Conservation (phyloP, 805 yeast genomes). For the Kodamaea fukazawae region DNA sequence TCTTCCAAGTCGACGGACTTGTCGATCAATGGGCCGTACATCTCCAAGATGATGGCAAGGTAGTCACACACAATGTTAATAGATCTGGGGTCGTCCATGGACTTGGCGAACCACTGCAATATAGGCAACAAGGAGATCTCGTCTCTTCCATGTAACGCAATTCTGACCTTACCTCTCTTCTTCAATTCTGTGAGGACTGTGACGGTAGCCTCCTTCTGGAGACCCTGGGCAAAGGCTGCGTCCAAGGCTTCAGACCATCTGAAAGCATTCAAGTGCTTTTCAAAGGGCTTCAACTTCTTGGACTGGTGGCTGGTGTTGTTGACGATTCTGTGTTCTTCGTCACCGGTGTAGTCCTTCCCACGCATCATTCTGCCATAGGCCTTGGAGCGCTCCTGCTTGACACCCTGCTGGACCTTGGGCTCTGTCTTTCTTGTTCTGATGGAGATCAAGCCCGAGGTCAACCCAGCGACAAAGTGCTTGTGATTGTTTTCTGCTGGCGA, state of each 20-base stretch:
- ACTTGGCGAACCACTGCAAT: constrained; percentile 75
- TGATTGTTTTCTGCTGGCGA: constrained; percentile 64
- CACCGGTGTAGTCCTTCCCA: constrained; percentile 90
- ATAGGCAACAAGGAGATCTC: constrained; percentile 84
- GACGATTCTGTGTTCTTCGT: constrained; percentile 71
- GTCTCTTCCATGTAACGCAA: constrained; percentile 79
- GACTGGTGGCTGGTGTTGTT: constrained; percentile 51
- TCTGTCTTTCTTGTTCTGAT: constrained; percentile 82
- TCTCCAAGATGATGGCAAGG: constrained; percentile 62
- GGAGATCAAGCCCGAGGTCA: constrained; percentile 83
- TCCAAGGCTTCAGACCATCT: constrained; percentile 93
- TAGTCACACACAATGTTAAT: constrained; percentile 63
- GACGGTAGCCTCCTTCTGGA: constrained; percentile 74
- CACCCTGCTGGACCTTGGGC: constrained; percentile 52
- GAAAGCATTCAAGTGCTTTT: constrained; percentile 79
- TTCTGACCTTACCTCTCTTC: constrained; percentile 82
- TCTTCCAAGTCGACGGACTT: constrained; percentile 76
- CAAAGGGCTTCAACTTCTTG: constrained; percentile 77
- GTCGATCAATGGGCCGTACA: constrained; percentile 74
- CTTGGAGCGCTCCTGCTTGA: constrained; percentile 50
- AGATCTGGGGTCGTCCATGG: constrained; percentile 77
- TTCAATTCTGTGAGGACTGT: constrained; percentile 85
- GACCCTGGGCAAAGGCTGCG: constrained; percentile 75
- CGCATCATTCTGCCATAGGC: constrained; percentile 80
- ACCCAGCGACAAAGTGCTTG: constrained; percentile 86